Percentiles rank a stretch among this genome's conserved stretches.
These are phyloP conservation scores for Macrocybe gigantea DNA, from an alignment of 768 basidiomycete species.

Conservation along the genomic window DNA sequence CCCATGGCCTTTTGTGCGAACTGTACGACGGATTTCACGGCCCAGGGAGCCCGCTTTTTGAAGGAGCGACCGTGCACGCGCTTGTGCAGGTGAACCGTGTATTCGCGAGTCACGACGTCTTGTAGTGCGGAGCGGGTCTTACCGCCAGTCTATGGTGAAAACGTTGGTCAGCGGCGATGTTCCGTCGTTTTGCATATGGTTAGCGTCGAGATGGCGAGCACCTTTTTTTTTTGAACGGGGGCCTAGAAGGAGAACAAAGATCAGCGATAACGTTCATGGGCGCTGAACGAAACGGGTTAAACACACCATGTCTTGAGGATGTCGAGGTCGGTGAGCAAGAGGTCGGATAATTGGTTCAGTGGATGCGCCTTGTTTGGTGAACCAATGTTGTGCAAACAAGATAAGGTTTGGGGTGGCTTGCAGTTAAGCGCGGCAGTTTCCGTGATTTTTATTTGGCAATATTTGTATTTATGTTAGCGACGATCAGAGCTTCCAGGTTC, in stretches of 20 bases:
- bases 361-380: slow-evolving; percentile 28
- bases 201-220: slow-evolving; percentile 14
- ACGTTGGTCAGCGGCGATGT: slow-evolving; percentile 2
- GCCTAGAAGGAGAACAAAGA: slow-evolving; percentile 28
- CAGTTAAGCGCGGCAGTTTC: slow-evolving; percentile 25
- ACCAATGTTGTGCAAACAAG: slow-evolving; percentile 35
- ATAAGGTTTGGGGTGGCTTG: slow-evolving; percentile 59
- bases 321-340: slow-evolving; percentile 51
- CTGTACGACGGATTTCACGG: slow-evolving; percentile 87
- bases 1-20: slow-evolving; percentile 97
- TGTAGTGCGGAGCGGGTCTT: slow-evolving; percentile 95
- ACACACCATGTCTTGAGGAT: slow-evolving; percentile 68
- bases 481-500: no score
- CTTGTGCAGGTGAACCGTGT: slow-evolving; percentile 98
- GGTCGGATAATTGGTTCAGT: slow-evolving; percentile 15
- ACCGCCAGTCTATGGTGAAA: slow-evolving; percentile 47
- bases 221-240: slow-evolving; percentile 55
- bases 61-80: slow-evolving; percentile 87
- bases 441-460: slow-evolving; percentile 13
- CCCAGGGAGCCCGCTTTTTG: slow-evolving; percentile 97
- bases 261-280: slow-evolving; percentile 1
- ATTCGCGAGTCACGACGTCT: slow-evolving; percentile 97
- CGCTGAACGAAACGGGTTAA: slow-evolving; percentile 5
- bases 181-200: neutral
- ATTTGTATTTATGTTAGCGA: no score